Percentiles rank a stretch among this genome's conserved stretches.
phyloP scores from a whole-genome alignment of 441 rosid species.

The Adansonia gregorii region DNA sequence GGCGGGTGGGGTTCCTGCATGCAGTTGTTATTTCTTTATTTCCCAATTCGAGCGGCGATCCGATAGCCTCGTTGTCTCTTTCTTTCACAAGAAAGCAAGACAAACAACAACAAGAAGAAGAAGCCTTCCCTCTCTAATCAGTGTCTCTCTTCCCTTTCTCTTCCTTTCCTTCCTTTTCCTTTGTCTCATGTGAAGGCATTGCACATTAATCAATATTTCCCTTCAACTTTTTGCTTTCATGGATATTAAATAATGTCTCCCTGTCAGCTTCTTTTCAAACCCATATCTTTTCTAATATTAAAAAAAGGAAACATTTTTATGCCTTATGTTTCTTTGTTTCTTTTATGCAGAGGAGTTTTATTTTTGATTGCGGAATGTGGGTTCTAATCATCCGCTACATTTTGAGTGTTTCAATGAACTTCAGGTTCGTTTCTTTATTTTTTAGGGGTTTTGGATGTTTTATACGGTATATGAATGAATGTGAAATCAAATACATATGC shows the following conservation, averaged over 20 bases:
- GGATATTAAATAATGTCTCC: slow-evolving; percentile 16
- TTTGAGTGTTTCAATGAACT: background rate
- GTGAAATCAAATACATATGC: background rate
- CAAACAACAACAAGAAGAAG: background rate
- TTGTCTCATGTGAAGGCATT: slow-evolving; percentile 14
- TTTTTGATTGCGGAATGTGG: background rate
- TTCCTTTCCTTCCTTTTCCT: slow-evolving; percentile 27
- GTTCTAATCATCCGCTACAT: slow-evolving; percentile 16
- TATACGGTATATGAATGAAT: background rate
- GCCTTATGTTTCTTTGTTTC: background rate
- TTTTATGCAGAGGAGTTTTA: background rate
- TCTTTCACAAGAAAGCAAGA: slow-evolving; percentile 36
- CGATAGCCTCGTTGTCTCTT: slow-evolving; percentile 48
- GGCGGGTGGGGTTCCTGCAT: slow-evolving; percentile 42
- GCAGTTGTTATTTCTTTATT: slow-evolving; percentile 34
- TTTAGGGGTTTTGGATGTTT: background rate
- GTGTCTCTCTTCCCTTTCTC: slow-evolving; percentile 16
- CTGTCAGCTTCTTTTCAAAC: background rate
- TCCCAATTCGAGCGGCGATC: slow-evolving; percentile 60
- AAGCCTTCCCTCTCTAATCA: slow-evolving; percentile 13
- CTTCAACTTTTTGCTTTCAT: slow-evolving; percentile 14
- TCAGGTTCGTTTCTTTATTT: background rate
- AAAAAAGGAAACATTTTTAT: background rate
- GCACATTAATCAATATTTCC: background rate
- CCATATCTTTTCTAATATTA: background rate